Evolutionary conservation across 106 monocot genomes (phyloP), one percentile per base, ranked within the genome.

Genomic region (Phalaenopsis aphrodite): DNA sequence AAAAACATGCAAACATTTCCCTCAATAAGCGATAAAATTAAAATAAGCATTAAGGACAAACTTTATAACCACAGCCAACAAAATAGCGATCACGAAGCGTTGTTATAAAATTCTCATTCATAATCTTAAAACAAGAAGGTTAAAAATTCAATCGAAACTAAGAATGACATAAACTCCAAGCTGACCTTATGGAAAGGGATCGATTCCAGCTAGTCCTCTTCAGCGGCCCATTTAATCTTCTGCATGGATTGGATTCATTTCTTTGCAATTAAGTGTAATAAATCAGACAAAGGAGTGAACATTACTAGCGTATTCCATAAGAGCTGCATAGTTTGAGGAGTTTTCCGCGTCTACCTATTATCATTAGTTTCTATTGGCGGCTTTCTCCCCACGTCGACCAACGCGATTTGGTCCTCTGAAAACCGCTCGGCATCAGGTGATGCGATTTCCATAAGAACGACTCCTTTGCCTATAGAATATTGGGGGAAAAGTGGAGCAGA

Each of bases 171-270:
- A 69, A 77, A 1, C 1, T 49, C n/a, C 41, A 16, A 7, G 66
- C 43, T 21, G 17, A 93, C 94, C 97, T 94, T 42, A 84, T 92
- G 30, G 92, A 94, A 52, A 97, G 94, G 52, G 91, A 92, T 55
- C 85, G 88, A 55, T 85, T 90, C 94, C 93, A 97, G 84, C 96
- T 92, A 8, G 81, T 80, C 74, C 90, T 84, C 86, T 85, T 93
- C 38, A 78, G 66, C 4, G 84, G 77, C 5, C 39, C 85, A 64
- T 88, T 86, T 84, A 83, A 49, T 71, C 86, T 78, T 6, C 52
- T 82, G 65, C 80, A 78, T 30, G 73, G 77, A 41, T 77, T 71
- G 2, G 83, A 61, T 42, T 57, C 49, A 79, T 41, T 73, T 48
- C 87, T 88, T 68, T 39, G 65, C 42, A 75, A 56, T 30, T 37